Evolutionary conservation across 257 asterid species (phyloP), one percentile per base, ranked within the genome.

Genomic region (Nicotiana noctiflora): DNA sequence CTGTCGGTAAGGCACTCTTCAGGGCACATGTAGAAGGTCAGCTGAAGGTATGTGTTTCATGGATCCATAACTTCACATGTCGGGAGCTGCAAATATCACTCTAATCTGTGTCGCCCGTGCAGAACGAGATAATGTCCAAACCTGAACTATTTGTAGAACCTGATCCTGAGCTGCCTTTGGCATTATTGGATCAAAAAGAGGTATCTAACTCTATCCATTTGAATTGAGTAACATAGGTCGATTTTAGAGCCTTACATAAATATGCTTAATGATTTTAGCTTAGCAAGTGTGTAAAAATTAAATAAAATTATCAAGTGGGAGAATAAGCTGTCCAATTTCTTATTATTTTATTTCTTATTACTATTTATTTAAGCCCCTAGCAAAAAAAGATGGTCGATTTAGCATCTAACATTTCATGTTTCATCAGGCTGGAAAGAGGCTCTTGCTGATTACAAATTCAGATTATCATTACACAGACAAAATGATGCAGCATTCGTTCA

Each of bases 1-100:
- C 98, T 79, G 97, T 93, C 80, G 98, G 94, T n/a, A 93, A 91
- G 87, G 98, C 98, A 57, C 95, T 93, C 84, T 93, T 93, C 83
- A 88, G 95, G 86, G 98, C 98, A 84, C 98, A 93, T 88, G 98
- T 93, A 49, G 98, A 93, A 89, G 98, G 98, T 77, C 97, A 93
- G 87, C 90, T 93, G 79, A 93, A 93, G 97, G 98, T 93, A 85
- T 51, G 61, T 81, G 46, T 82, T 53, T 83, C 19, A 29, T 75
- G 64, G 78, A 49, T 72, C 15, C 80, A 83, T 25, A 51, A 80
- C 76, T 66, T 32, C 86, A 85, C 84, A 76, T 81, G 72, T 61
- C 52, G 53, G 76, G 79, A 77, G 52, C 83, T 81, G 63, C 80
- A 60, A 59, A 68, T n/a, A 81, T 74, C 80, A 66, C 40, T 80